Evolutionary conservation across 2,329 filamentous ascomycete species (phyloP), one percentile per base, ranked within the genome.

Genomic region (Penicillium sumatraense): DNA sequence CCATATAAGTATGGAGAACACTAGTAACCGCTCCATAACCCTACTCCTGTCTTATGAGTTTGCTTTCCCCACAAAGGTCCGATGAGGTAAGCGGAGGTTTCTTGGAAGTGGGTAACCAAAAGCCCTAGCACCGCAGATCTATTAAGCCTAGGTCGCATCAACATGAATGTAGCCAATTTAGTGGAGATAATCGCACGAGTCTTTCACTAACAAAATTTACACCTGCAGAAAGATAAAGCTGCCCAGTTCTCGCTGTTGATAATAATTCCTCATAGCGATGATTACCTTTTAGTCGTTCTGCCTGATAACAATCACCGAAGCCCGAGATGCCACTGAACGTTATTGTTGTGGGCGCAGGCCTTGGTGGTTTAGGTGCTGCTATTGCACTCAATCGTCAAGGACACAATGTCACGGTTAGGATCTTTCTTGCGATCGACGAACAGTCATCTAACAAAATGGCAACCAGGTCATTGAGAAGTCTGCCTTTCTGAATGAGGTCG

Each of bases 401-500:
- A 5, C 68, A 69, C 47, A 52, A 67, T 36, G 60, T 69, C 13
- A 61, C 67, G 55, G 66, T 70, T 3, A 42, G 38, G 23, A 21
- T 23, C 3, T 24, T 27, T 26, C 10, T n/a, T 38, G 26, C 20
- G 24, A 13, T 38, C 6, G 10, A 24, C 16, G 10, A 24, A 16
- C 2, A 9, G 9, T 24, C 20, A 26, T 24, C 9, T 38, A 49
- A 49, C 16, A 23, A 5, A 21, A 49, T 11, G 13, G 7, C 20
- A 3, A 7, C 1, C 7, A 57, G 65, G 61, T 61, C 5, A 29
- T 62, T 24, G 69, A 72, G 36, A 59, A 70, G 36, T 72, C 70
- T 1, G 41, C 61, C 11, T 72, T 72, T 51, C 61, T 63, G 11
- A 69, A 68, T n/a, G 69, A 73, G 55, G 63, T 71, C 8, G 70